Percentiles rank a stretch among this genome's conserved stretches.
Conservation (phyloP, 768 basidiomycete genomes). For the Mycena epipterygia region DNA sequence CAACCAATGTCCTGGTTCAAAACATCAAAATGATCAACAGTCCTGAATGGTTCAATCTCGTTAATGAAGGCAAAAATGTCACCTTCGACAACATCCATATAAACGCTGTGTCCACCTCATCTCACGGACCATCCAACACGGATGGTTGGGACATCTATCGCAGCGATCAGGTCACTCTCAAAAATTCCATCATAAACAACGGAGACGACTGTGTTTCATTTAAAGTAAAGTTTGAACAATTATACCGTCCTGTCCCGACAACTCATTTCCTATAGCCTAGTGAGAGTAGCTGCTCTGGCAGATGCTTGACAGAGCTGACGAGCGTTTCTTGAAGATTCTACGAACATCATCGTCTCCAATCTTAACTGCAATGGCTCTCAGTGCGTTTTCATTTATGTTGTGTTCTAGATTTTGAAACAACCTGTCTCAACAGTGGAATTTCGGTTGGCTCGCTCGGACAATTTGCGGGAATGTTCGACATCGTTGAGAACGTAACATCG, state of each 20-base stretch:
- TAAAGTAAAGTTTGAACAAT: slow-evolving; percentile 62
- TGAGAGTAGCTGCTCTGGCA: neutral
- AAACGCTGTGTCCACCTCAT: slow-evolving; percentile 59
- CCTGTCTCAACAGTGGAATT: slow-evolving; percentile 52
- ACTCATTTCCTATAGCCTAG: slow-evolving; percentile 27
- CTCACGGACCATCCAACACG: slow-evolving; percentile 60
- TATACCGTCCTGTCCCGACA: neutral
- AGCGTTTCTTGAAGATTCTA: slow-evolving; percentile 51
- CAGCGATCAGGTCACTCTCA: slow-evolving; percentile 62
- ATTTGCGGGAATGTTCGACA: slow-evolving; percentile 65
- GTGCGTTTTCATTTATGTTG: slow-evolving; percentile 46
- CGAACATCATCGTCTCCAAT: slow-evolving; percentile 69
- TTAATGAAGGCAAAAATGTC: slow-evolving; percentile 63
- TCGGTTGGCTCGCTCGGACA: slow-evolving; percentile 69
- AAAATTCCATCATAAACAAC: slow-evolving; percentile 65
- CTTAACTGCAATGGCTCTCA: slow-evolving; percentile 71
- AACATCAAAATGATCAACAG: slow-evolving; percentile 30
- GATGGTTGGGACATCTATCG: slow-evolving; percentile 78
- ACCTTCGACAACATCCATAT: slow-evolving; percentile 63
- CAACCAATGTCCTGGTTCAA: slow-evolving; percentile 30
- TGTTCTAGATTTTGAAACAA: neutral
- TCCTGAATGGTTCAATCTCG: slow-evolving; percentile 35
- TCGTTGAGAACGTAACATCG: slow-evolving; percentile 71
- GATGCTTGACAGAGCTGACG: neutral
- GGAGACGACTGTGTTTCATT: slow-evolving; percentile 74